Percentiles rank a stretch among this genome's conserved stretches.
These are phyloP conservation scores for Trichoderma sp. DNA, from an alignment of 2,329 filamentous ascomycete genomes.

Conservation along the genomic window DNA sequence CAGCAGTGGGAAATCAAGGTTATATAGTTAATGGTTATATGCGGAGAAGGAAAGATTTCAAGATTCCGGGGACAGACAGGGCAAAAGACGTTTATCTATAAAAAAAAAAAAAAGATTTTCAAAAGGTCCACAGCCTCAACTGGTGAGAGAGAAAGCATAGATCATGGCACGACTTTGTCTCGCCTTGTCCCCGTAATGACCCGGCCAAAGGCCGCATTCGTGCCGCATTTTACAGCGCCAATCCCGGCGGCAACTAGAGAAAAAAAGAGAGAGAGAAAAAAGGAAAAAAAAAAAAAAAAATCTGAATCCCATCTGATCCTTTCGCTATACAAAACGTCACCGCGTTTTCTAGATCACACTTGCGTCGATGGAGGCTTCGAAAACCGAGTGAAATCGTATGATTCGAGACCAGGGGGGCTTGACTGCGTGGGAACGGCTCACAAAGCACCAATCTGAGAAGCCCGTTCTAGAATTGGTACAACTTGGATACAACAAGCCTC, in stretches of 20 bases:
- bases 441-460: background rate
- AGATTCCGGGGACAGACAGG: background rate
- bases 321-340: constrained; percentile 7
- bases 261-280: background rate
- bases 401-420: constrained; percentile 7
- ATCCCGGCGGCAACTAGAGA: background rate
- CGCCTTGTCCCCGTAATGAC: background rate
- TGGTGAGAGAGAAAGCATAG: background rate
- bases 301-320: background rate
- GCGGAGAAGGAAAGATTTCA: background rate
- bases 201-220: constrained; percentile 5
- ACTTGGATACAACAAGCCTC: background rate
- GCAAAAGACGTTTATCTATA: background rate
- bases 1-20: background rate
- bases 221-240: constrained; percentile 5
- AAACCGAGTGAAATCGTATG: constrained; percentile 14
- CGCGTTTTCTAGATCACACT: background rate
- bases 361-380: background rate
- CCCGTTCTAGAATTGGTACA: constrained; percentile 1
- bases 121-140: background rate
- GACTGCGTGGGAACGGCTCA: background rate
- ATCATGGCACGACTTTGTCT: background rate
- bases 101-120: background rate
- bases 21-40: background rate
- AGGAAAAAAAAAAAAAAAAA: background rate